phyloP scores from a whole-genome alignment of 2,329 filamentous ascomycete genomes.

The Aspergillus brasiliensis region DNA sequence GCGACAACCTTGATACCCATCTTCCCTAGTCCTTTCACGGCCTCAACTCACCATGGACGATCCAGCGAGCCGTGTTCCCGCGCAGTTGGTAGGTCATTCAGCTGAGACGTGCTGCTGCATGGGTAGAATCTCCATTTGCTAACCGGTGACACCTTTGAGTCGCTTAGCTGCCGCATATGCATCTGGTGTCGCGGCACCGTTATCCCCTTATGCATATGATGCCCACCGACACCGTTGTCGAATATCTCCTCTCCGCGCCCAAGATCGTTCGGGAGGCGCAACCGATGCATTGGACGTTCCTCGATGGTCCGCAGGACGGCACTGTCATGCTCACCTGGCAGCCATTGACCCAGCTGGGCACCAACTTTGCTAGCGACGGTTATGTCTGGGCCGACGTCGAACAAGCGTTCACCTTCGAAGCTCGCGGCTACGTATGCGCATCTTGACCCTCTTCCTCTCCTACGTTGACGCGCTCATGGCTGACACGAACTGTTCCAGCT shows the following conservation, averaged over 20 bases:
- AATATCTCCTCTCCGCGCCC: slow-evolving; percentile 80
- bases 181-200: slow-evolving; percentile 80
- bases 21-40: slow-evolving; percentile 16
- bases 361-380: slow-evolving; percentile 84
- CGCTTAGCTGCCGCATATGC: slow-evolving; percentile 77
- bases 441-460: background rate
- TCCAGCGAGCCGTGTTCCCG: slow-evolving; percentile 48
- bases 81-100: slow-evolving; percentile 44
- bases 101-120: slow-evolving; percentile 4
- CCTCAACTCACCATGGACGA: slow-evolving; percentile 45
- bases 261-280: slow-evolving; percentile 81
- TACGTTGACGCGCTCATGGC: background rate
- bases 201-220: slow-evolving; percentile 75
- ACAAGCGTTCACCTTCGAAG: slow-evolving; percentile 72
- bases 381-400: slow-evolving; percentile 88
- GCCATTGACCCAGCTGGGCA: slow-evolving; percentile 68
- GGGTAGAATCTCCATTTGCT: background rate
- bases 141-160: slow-evolving; percentile 4
- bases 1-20: slow-evolving; percentile 17
- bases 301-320: slow-evolving; percentile 79
- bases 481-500: slow-evolving; percentile 55
- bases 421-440: slow-evolving; percentile 63
- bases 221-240: slow-evolving; percentile 74
- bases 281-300: slow-evolving; percentile 90
- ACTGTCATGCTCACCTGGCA: slow-evolving; percentile 88